These are phyloP conservation scores for Neofusicoccum cordaticola DNA, from an alignment of 2,329 filamentous ascomycete species.

Conservation along the genomic window DNA sequence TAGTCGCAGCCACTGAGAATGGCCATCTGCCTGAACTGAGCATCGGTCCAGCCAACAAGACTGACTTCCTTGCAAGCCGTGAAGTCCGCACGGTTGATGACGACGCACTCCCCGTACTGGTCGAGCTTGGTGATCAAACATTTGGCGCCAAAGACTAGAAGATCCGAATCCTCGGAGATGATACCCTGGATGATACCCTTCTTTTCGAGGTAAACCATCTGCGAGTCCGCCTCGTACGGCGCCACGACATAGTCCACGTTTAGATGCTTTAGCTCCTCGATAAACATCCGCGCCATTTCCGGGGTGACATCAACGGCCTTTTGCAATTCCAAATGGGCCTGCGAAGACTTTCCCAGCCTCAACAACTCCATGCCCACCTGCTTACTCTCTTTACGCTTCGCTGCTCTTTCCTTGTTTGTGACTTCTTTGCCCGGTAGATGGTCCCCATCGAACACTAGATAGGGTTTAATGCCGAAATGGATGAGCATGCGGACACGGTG, in stretches of 20 bases:
- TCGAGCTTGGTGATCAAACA: slow-evolving; percentile 90
- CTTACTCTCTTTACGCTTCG: slow-evolving; percentile 73
- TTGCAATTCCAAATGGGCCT: slow-evolving; percentile 83
- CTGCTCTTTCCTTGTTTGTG: slow-evolving; percentile 76
- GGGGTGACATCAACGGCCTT: slow-evolving; percentile 96
- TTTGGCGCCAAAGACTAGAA: slow-evolving; percentile 92
- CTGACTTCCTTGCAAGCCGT: slow-evolving; percentile 84
- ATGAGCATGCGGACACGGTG: slow-evolving; percentile 89
- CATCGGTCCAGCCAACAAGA: slow-evolving; percentile 86
- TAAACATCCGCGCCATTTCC: slow-evolving; percentile 87
- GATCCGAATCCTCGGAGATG: slow-evolving; percentile 92
- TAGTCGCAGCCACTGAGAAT: slow-evolving; percentile 98
- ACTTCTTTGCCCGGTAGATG: slow-evolving; percentile 88
- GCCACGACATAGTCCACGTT: slow-evolving; percentile 86
- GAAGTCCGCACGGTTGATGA: slow-evolving; percentile 87
- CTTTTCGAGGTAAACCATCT: slow-evolving; percentile 88
- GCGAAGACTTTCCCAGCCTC: slow-evolving; percentile 73
- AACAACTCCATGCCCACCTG: slow-evolving; percentile 74
- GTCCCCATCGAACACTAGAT: slow-evolving; percentile 94
- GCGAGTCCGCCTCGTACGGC: slow-evolving; percentile 96
- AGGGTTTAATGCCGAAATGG: slow-evolving; percentile 91
- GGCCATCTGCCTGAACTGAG: slow-evolving; percentile 89
- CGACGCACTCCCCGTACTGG: slow-evolving; percentile 87
- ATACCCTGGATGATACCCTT: slow-evolving; percentile 83
- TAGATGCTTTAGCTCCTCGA: slow-evolving; percentile 82